phyloP scores from a whole-genome alignment of 2,329 filamentous ascomycete genomes.

The Xylariaceae sp. region DNA sequence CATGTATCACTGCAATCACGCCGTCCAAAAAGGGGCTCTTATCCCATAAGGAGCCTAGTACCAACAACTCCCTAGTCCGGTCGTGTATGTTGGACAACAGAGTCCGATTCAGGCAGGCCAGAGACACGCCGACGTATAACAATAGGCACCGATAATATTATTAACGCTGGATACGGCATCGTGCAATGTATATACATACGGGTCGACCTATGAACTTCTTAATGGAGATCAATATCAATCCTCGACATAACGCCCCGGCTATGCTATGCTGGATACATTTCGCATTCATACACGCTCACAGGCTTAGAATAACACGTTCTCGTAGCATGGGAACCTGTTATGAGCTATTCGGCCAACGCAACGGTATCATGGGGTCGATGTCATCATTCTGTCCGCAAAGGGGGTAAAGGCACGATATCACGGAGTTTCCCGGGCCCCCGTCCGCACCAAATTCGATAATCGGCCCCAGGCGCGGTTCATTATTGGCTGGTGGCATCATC shows the following conservation, averaged over 20 bases:
- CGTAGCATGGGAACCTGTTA: not conserved
- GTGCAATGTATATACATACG: not conserved
- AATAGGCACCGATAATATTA: not conserved
- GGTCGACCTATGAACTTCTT: not conserved
- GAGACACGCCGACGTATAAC: not conserved
- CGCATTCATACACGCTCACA: slow-evolving; percentile 7
- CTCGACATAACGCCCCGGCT: slow-evolving; percentile 24
- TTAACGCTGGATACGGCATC: not conserved
- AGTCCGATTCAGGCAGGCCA: not conserved
- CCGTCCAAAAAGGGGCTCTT: no score
- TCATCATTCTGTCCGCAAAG: slow-evolving; percentile 40
- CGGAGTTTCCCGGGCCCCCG: slow-evolving; percentile 24
- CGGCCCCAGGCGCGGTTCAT: not conserved
- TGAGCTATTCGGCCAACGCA: slow-evolving; percentile 27
- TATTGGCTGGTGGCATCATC: not conserved
- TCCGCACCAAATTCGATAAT: not conserved
- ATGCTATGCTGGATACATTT: slow-evolving; percentile 25
- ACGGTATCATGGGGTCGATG: slow-evolving; percentile 28
- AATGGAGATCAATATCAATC: not conserved
- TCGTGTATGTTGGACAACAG: no score
- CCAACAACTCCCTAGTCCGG: no score
- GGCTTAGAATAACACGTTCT: not conserved
- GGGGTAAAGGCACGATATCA: slow-evolving; percentile 41
- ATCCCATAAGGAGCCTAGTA: no score
- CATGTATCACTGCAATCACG: no score